These are phyloP conservation scores for Ochetophila trinervis DNA, from an alignment of 306 rosid species.

Conservation along the genomic window DNA sequence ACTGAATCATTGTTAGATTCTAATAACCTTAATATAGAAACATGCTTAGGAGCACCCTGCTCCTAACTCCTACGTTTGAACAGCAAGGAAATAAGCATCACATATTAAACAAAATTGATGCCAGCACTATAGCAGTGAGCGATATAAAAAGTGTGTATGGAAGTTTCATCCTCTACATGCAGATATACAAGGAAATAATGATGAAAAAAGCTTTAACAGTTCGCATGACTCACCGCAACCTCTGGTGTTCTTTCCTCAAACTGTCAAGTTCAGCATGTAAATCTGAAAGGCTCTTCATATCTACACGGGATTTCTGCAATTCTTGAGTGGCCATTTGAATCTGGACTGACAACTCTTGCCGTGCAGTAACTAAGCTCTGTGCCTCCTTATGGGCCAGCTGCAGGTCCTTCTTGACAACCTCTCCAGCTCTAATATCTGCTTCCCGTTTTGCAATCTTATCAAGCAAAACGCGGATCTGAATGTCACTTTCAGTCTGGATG, in stretches of 20 bases:
- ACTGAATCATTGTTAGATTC: constrained; percentile 25
- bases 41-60: not conserved
- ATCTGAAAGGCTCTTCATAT: constrained; percentile 51
- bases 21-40: constrained; percentile 9
- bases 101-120: not conserved
- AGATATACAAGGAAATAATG: constrained; percentile 3
- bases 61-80: constrained; percentile 14
- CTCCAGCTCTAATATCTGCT: constrained; percentile 56
- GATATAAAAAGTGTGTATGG: not conserved
- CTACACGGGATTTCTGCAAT: constrained; percentile 48
- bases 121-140: not conserved
- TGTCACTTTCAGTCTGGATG: constrained; percentile 75
- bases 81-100: not conserved
- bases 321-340: constrained; percentile 54
- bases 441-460: constrained; percentile 76
- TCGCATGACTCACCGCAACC: constrained; percentile 56
- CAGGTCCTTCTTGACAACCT: constrained; percentile 62
- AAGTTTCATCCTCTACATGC: constrained; percentile 24
- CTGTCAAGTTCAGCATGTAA: constrained; percentile 59
- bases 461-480: constrained; percentile 62
- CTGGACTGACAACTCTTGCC: constrained; percentile 53
- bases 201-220: constrained; percentile 17
- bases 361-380: constrained; percentile 47
- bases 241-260: constrained; percentile 61
- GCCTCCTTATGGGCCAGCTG: constrained; percentile 67